Conservation (phyloP, 495 filamentous ascomycete genomes). For the Opeltia flavorubescens region DNA sequence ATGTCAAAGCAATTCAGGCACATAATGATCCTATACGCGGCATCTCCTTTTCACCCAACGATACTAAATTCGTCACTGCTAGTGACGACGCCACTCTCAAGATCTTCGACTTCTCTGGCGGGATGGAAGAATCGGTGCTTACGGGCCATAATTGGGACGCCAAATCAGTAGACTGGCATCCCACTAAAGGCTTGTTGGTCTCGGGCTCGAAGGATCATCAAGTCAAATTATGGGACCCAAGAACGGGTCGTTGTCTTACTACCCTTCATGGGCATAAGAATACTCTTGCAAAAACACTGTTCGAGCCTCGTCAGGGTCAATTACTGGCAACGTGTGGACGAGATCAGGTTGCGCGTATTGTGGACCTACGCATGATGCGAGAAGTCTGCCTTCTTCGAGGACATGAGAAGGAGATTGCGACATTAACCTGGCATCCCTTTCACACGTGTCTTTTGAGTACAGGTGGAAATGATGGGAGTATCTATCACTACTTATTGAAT, state of each 20-base stretch:
- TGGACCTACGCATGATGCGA: conserved; percentile 96
- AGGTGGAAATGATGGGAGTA: conserved; percentile 72
- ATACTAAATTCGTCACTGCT: conserved; percentile 89
- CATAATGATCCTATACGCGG: conserved; percentile 83
- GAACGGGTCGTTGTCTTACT: conserved; percentile 75
- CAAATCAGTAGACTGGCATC: conserved; percentile 94
- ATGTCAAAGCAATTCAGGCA: conserved; percentile 85
- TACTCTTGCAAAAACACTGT: conserved; percentile 76
- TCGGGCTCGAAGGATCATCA: conserved; percentile 96
- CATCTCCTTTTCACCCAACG: conserved; percentile 83
- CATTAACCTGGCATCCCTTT: conserved; percentile 84
- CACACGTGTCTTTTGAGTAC: conserved; percentile 82
- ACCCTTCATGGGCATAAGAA: conserved; percentile 97
- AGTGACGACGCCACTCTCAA: conserved; percentile 87
- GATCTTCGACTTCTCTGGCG: conserved; percentile 91
- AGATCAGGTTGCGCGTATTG: conserved; percentile 81
- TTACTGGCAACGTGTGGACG: conserved; percentile 83
- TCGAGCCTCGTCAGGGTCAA: conserved; percentile 68
- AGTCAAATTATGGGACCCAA: conserved; percentile 94
- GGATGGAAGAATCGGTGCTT: conserved; percentile 63
- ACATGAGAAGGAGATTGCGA: conserved; percentile 90
- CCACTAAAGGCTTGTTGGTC: conserved; percentile 82
- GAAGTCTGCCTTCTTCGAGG: conserved; percentile 84
- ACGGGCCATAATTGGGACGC: conserved; percentile 93
- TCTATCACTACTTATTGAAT: conserved; percentile 85